Evolutionary conservation across 2,329 filamentous ascomycete genomes (phyloP).

Genomic region (Stemphylium beticola): DNA sequence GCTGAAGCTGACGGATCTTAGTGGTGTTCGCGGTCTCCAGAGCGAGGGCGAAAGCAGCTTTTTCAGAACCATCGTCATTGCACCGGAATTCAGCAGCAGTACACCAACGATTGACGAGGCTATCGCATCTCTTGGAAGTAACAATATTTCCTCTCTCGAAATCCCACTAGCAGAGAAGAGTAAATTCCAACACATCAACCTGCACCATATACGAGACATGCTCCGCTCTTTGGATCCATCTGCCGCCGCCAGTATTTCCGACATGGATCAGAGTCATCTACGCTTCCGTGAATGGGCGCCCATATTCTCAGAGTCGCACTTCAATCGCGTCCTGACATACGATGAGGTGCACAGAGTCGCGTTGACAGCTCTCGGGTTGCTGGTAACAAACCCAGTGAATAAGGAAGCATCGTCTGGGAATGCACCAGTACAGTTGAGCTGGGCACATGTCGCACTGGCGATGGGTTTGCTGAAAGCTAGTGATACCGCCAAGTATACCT

Average conservation of each 20-base stretch:
- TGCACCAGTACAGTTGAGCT: slow-evolving; percentile 37
- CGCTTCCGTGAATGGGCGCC: slow-evolving; percentile 23
- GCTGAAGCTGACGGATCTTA: slow-evolving; percentile 12
- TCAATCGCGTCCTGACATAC: slow-evolving; percentile 62
- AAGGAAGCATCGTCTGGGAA: slow-evolving; percentile 1
- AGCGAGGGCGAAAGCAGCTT: slow-evolving; percentile 42
- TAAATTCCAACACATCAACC: slow-evolving; percentile 61
- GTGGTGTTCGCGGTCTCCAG: slow-evolving; percentile 56
- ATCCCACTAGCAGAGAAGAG: slow-evolving; percentile 22
- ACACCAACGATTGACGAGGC: slow-evolving; percentile 22
- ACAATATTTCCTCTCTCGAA: slow-evolving; percentile 9
- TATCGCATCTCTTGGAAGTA: slow-evolving; percentile 12
- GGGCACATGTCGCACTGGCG: slow-evolving; percentile 51
- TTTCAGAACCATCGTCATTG: slow-evolving; percentile 46
- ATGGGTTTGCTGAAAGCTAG: slow-evolving; percentile 53
- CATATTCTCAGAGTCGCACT: slow-evolving; percentile 39
- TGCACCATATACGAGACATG: slow-evolving; percentile 70
- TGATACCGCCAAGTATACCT: slow-evolving; percentile 56
- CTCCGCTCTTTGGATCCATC: slow-evolving; percentile 55
- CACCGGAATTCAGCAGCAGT: slow-evolving; percentile 22
- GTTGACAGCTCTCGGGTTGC: slow-evolving; percentile 58
- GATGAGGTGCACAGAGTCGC: slow-evolving; percentile 67
- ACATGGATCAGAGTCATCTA: slow-evolving; percentile 28
- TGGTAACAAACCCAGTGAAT: slow-evolving; percentile 25
- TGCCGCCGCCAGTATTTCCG: slow-evolving; percentile 30